Base-by-base conservation (phyloP, 2,329 filamentous ascomycete species). In the Colletotrichum echinochloae region DNA sequence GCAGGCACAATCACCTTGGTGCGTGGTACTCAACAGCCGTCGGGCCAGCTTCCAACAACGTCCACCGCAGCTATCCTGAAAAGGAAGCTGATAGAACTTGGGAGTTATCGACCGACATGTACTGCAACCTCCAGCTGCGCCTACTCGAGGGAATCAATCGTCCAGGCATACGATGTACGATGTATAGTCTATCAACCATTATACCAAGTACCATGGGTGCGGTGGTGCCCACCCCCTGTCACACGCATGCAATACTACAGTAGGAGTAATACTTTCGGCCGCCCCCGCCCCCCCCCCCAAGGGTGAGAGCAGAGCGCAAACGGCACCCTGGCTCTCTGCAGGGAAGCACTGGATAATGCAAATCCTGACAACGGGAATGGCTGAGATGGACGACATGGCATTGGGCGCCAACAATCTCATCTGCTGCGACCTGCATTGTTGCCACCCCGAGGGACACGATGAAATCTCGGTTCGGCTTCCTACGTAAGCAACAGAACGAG, bases 51-150 rank as follows among this genome's bases (percentile, higher is more conserved):
- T 16, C 35, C 46, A 51, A 6, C 30, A 48, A 48, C 46, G 14
- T 20, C 59, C n/a, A 26, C 46, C 59, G 28, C n/a, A 18, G 28
- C 46, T 26, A 52, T 39, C 46, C 23, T n/a, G 18, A 39, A 51
- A 6, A 62, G 33, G 60, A 28, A 51, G 39, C 54, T 49, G 20
- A 16, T 20, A 54, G 20, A 46, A 11, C 51, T 16, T n/a, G 26
- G 26, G 41, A 49, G 23, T 51, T 57, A 63, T 62, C 67, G 67
- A 52, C 64, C 67, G 64, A 59, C 39, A 59, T 46, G 46, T 62
- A 49, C 51, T 56, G 44, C 64, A 28, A 62, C 64, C 67, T 37
- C 44, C 56, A 51, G 64, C 56, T 59, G 35, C 9, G 52, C 44
- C 64, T 57, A 28, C 30, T 12, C 6, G 30, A n/a, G 20, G 57